Percentiles rank a stretch among this genome's conserved stretches.
phyloP scores from a whole-genome alignment of 768 basidiomycete genomes.

The Rhizopogon vinicolor region DNA sequence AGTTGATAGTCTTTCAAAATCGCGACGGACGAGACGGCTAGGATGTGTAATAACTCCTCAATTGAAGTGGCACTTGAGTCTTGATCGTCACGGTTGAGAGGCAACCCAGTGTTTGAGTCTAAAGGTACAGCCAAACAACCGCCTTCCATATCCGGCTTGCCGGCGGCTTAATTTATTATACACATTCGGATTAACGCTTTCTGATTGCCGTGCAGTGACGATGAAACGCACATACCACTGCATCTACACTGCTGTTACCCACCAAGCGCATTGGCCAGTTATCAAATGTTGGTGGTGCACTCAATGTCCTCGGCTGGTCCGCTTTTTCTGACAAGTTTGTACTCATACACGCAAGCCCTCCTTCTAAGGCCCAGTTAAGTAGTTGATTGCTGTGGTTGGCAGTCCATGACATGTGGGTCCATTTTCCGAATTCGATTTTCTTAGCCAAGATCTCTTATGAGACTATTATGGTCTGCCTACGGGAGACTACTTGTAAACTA shows the following conservation, averaged over 20 bases:
- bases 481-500: too few species aligned
- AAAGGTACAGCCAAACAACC: constrained; percentile 24
- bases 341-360: neutral
- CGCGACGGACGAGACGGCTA: neutral
- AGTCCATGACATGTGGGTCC: neutral
- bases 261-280: neutral
- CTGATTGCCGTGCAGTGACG: too few species aligned
- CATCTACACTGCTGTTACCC: neutral
- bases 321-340: too few species aligned
- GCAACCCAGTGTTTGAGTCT: constrained; percentile 10
- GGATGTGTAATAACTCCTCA: neutral
- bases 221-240: neutral
- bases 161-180: neutral
- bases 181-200: neutral
- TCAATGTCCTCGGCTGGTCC: too few species aligned
- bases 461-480: too few species aligned
- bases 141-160: neutral
- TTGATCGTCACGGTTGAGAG: neutral
- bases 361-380: neutral
- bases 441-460: neutral
- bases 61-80: neutral
- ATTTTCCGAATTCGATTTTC: neutral
- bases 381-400: neutral
- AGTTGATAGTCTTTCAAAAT: neutral
- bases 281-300: neutral